A percentile compares a stretch with the other conserved stretches of the same genome.
phyloP scores from a whole-genome alignment of 179 eudicot genomes.

The Nepenthes alata region DNA sequence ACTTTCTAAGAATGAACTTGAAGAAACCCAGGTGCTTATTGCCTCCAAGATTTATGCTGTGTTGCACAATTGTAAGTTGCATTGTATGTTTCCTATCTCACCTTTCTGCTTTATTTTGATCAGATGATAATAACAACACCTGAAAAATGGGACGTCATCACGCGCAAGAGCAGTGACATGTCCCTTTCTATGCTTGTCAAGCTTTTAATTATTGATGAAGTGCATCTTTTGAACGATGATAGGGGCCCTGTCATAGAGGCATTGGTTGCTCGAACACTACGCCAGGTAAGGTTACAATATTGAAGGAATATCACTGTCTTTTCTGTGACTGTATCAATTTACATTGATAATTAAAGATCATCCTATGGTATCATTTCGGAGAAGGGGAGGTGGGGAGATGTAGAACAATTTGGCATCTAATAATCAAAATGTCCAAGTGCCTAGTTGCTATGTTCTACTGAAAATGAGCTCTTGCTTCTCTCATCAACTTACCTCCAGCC shows the following conservation, averaged over 20 bases:
- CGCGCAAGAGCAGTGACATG: conserved; percentile 99
- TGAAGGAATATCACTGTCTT: not conserved
- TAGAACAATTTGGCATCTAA: too few species aligned
- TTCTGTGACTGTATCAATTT: not conserved
- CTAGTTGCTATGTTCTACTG: too few species aligned
- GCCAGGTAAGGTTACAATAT: conserved; percentile 48
- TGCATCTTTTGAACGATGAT: conserved; percentile 92
- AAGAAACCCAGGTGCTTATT: conserved; percentile 69
- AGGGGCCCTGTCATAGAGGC: conserved; percentile 99
- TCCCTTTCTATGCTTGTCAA: conserved; percentile 93
- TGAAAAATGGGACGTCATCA: conserved; percentile 98
- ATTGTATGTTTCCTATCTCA: not conserved
- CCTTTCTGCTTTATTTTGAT: conserved; percentile 11
- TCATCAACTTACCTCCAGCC: too few species aligned
- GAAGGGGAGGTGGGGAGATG: too few species aligned
- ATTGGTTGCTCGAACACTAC: conserved; percentile 95
- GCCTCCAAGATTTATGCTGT: not conserved
- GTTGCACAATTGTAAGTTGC: conserved; percentile 3
- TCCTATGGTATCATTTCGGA: too few species aligned
- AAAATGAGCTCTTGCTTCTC: too few species aligned
- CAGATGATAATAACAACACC: conserved; percentile 99
- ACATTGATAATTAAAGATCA: too few species aligned
- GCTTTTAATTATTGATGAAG: conserved; percentile 95
- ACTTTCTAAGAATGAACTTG: conserved; percentile 83
- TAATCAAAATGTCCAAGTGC: too few species aligned